Percentiles rank a stretch among this genome's conserved stretches.
Conservation (phyloP, 257 asterid species). For the Solanum dulcamara region DNA sequence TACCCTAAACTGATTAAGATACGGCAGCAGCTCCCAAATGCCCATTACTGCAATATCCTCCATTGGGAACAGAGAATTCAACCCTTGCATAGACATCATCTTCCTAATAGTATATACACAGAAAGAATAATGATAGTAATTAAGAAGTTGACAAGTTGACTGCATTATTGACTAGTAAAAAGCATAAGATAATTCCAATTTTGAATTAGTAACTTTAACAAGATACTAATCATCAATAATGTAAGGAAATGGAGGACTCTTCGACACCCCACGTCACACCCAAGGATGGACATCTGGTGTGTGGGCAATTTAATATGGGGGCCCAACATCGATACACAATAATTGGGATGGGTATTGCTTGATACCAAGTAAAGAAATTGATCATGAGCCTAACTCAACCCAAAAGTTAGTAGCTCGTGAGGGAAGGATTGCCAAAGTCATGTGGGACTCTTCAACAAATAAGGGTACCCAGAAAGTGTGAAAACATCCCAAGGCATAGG, state of each 20-base stretch:
- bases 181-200: not conserved
- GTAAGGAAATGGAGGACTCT: no score
- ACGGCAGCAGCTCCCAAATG: slow-evolving; percentile 85
- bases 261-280: no score
- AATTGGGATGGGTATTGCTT: no score
- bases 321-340: no score
- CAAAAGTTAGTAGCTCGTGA: no score
- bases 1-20: slow-evolving; percentile 67
- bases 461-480: not conserved
- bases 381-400: no score
- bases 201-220: not conserved
- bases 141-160: not conserved
- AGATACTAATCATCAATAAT: not conserved
- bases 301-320: no score
- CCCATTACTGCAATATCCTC: slow-evolving; percentile 96
- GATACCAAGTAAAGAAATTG: no score
- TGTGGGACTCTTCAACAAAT: no score
- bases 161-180: not conserved
- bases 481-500: not conserved
- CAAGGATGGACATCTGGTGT: no score
- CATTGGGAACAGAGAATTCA: slow-evolving; percentile 60
- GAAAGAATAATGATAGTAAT: not conserved
- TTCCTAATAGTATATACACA: slow-evolving; percentile 25
- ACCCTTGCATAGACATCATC: slow-evolving; percentile 68
- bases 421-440: no score